These are phyloP conservation scores for Wolfiporia cocos DNA, from an alignment of 1,284 basidiomycete species.

Conservation along the genomic window DNA sequence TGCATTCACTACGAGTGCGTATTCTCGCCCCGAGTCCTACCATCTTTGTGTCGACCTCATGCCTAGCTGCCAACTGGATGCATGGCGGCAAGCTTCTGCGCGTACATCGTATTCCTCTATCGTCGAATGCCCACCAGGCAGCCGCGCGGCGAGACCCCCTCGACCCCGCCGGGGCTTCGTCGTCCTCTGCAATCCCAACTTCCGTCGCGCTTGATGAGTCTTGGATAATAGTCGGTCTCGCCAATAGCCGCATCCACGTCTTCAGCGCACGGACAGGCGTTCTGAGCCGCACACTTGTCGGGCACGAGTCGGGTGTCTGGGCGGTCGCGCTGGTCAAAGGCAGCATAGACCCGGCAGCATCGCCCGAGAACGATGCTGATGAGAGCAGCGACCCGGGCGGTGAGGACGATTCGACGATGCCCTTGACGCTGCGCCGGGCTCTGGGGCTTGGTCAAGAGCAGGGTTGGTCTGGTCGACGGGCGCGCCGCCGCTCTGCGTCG, in stretches of 20 bases:
- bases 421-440: constrained; percentile 26
- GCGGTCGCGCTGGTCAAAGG: constrained; percentile 69
- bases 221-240: constrained; percentile 88
- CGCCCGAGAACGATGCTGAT: constrained; percentile 6
- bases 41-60: neutral
- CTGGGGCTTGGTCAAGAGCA: constrained; percentile 27
- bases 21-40: neutral
- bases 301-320: constrained; percentile 92
- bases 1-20: constrained; percentile 66
- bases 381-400: constrained; percentile 1
- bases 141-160: constrained; percentile 12
- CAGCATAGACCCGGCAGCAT: constrained; percentile 14
- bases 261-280: constrained; percentile 82
- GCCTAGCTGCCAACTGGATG: constrained; percentile 84
- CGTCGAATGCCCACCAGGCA: constrained; percentile 12
- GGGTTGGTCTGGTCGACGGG: constrained; percentile 6
- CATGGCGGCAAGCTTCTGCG: constrained; percentile 74
- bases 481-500: constrained; percentile 6
- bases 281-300: constrained; percentile 72
- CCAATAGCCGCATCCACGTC: constrained; percentile 84
- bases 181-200: constrained; percentile 42
- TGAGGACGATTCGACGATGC: constrained; percentile 15
- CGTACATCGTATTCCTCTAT: constrained; percentile 56
- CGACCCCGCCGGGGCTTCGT: constrained; percentile 9
- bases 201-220: constrained; percentile 82